Evolutionary conservation across 257 asterid species (phyloP).

Genomic region (Cruciata laevipes): DNA sequence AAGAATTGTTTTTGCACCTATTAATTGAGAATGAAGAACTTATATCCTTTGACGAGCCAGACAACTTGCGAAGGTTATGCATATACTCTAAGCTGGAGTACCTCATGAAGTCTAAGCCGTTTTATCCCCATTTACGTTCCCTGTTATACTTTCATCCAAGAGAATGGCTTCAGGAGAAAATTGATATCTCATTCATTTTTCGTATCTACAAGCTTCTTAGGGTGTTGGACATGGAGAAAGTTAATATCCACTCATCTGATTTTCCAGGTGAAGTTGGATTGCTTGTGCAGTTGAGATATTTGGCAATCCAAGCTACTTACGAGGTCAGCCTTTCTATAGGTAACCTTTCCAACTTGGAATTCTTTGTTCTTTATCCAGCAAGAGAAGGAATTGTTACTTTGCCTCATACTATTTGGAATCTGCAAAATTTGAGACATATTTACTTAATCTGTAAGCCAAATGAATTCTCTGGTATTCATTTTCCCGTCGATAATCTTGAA

Average conservation of each 20-base stretch:
- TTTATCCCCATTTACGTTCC: neutral
- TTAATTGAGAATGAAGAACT: neutral
- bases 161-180: neutral
- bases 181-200: neutral
- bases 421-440: neutral
- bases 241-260: neutral
- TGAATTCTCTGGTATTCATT: neutral
- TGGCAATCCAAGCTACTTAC: neutral
- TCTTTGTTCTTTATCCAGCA: neutral
- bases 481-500: constrained; percentile 1
- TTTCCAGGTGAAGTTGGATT: neutral
- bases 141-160: neutral
- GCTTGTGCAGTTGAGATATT: neutral
- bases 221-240: neutral
- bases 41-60: neutral
- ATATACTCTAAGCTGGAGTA: neutral
- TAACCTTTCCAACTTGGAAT: neutral
- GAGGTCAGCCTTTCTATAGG: neutral
- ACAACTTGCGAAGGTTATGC: neutral
- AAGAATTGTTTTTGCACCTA: neutral
- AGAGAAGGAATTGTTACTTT: neutral
- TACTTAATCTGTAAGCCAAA: neutral
- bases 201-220: neutral
- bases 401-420: neutral
- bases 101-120: neutral